Evolutionary conservation across 2,329 filamentous ascomycete genomes (phyloP).

Genomic region (Sarocladiaceae sp.): DNA sequence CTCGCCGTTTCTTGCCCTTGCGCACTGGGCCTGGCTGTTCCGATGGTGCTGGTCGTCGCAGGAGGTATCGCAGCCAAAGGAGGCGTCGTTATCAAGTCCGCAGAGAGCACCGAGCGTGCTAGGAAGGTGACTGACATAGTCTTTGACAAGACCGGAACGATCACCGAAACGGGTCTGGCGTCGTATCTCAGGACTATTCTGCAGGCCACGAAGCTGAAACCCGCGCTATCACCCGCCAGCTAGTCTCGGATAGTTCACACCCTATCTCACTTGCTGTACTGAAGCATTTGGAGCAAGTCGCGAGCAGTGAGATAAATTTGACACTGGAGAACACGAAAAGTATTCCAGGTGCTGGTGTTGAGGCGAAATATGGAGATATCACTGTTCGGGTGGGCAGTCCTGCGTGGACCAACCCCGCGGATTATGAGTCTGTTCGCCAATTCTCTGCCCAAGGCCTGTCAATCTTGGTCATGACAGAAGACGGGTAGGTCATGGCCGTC

Average conservation of each 20-base stretch:
- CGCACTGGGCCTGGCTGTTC: constrained; percentile 60
- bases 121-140: constrained; percentile 50
- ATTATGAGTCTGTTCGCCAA: constrained; percentile 25
- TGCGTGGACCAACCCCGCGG: constrained; percentile 37
- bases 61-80: constrained; percentile 52
- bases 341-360: constrained; percentile 42
- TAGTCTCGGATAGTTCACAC: constrained; percentile 35
- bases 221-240: constrained; percentile 16
- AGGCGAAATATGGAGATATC: constrained; percentile 24
- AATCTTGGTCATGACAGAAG: constrained; percentile 42
- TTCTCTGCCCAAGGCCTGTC: constrained; percentile 35
- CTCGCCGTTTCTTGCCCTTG: constrained; percentile 62
- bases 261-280: constrained; percentile 48
- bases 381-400: constrained; percentile 45
- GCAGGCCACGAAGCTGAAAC: constrained; percentile 17
- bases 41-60: constrained; percentile 61
- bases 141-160: constrained; percentile 63
- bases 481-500: constrained; percentile 30
- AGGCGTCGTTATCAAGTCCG: constrained; percentile 56
- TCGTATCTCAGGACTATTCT: constrained; percentile 19
- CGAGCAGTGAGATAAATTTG: constrained; percentile 7
- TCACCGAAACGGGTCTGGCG: constrained; percentile 43
- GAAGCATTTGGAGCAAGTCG: constrained; percentile 28
- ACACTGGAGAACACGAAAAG: constrained; percentile 28
- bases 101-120: constrained; percentile 47